These are phyloP conservation scores for Neofusicoccum laricinum DNA, from an alignment of 2,329 filamentous ascomycete species.

Conservation along the genomic window DNA sequence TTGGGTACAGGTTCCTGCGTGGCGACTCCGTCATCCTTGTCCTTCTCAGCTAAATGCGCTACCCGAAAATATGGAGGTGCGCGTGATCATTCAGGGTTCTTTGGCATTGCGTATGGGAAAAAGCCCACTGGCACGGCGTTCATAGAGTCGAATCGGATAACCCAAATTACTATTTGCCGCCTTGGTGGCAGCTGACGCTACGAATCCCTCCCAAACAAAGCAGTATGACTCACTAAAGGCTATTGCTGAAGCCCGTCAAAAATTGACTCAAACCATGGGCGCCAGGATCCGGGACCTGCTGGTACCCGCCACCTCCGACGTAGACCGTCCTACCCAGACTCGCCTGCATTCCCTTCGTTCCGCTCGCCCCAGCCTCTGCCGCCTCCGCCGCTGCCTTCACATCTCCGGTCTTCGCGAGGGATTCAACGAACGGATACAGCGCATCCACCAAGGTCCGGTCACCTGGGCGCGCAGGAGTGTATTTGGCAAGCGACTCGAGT, in stretches of 20 bases:
- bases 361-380: conserved; percentile 71
- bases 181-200: neutral
- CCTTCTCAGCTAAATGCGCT: conserved; percentile 62
- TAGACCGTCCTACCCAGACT: conserved; percentile 82
- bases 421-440: conserved; percentile 79
- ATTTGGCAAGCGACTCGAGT: conserved; percentile 68
- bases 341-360: conserved; percentile 88
- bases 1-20: conserved; percentile 66
- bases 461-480: conserved; percentile 85
- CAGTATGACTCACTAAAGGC: conserved; percentile 8
- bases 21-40: conserved; percentile 88
- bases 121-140: conserved; percentile 15
- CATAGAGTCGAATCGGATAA: conserved; percentile 17
- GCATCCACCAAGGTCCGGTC: conserved; percentile 91
- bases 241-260: conserved; percentile 63
- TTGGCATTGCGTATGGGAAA: conserved; percentile 15
- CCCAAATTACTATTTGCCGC: conserved; percentile 15
- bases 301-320: conserved; percentile 71
- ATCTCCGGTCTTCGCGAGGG: conserved; percentile 62
- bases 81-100: conserved; percentile 10
- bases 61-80: conserved; percentile 3
- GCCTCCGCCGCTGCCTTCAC: conserved; percentile 72
- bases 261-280: conserved; percentile 81
- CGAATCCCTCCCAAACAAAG: neutral
- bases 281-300: conserved; percentile 70